A percentile compares a stretch with the other conserved stretches of the same genome.
phyloP scores from a whole-genome alignment of 495 filamentous ascomycete genomes.

The Aspergillus ellipticus region DNA sequence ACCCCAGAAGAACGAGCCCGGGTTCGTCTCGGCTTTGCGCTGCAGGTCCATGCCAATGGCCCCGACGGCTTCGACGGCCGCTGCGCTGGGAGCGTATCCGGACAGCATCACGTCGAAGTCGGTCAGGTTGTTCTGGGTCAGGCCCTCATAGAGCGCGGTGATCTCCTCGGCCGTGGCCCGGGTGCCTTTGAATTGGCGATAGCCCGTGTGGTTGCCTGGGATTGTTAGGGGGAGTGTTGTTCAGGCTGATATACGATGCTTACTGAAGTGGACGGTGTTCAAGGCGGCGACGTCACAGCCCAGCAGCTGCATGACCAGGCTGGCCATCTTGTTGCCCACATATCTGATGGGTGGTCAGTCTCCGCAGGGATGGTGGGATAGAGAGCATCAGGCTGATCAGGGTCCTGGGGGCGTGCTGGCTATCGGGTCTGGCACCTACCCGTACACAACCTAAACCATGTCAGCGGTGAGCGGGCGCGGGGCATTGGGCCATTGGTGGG shows the following conservation, averaged over 20 bases:
- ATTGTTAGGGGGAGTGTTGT: constrained; percentile 2
- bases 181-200: constrained; percentile 80
- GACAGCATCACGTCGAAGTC: constrained; percentile 91
- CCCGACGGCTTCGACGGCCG: constrained; percentile 78
- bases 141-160: constrained; percentile 74
- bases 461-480: constrained; percentile 11
- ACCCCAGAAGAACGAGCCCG: constrained; percentile 90
- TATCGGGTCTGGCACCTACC: constrained; percentile 46
- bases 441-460: constrained; percentile 66
- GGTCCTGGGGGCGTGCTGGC: too few species aligned
- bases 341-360: constrained; percentile 52
- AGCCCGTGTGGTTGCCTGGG: constrained; percentile 88
- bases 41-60: constrained; percentile 76
- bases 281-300: constrained; percentile 90
- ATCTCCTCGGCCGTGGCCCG: constrained; percentile 78
- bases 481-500: not conserved
- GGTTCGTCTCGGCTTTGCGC: constrained; percentile 54
- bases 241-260: constrained; percentile 10
- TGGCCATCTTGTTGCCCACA: constrained; percentile 95
- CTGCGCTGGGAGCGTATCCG: constrained; percentile 84
- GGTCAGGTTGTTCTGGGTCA: constrained; percentile 75
- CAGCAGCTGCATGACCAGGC: constrained; percentile 85
- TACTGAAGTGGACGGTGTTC: constrained; percentile 95
- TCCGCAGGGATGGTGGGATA: not conserved
- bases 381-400: not conserved